phyloP scores from a whole-genome alignment of 306 rosid genomes.

The Urtica urens region DNA sequence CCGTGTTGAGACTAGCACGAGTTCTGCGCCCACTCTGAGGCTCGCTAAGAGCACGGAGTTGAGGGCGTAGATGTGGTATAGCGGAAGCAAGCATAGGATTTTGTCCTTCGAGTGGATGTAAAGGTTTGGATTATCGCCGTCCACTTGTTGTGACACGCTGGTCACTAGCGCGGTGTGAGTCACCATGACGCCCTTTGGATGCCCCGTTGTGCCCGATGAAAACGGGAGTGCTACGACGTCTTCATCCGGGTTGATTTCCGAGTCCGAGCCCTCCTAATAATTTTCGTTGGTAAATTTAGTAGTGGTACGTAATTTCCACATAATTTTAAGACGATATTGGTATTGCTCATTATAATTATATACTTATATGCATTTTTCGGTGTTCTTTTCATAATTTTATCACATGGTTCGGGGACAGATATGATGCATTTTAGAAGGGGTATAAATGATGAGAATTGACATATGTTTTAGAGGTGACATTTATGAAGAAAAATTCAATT shows the following conservation, averaged over 20 bases:
- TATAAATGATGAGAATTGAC: no score
- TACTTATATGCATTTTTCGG: no score
- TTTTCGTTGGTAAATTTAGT: not conserved
- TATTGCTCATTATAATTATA: no score
- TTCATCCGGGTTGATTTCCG: conserved; percentile 39
- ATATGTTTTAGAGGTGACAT: no score
- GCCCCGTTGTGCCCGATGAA: conserved; percentile 70
- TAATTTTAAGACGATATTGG: no score
- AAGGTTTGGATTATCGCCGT: conserved; percentile 61
- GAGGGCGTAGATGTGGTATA: conserved; percentile 72
- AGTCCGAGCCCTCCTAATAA: not conserved
- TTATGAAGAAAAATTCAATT: no score
- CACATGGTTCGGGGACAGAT: no score
- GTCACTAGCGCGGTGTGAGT: conserved; percentile 56
- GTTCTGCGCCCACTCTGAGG: conserved; percentile 53
- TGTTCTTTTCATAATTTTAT: no score
- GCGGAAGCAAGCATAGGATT: conserved; percentile 60
- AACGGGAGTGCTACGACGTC: conserved; percentile 76
- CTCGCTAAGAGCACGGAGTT: conserved; percentile 56
- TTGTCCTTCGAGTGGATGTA: conserved; percentile 45
- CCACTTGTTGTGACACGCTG: conserved; percentile 60
- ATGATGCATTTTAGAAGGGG: no score
- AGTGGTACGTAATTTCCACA: not conserved
- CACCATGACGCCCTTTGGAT: conserved; percentile 66
- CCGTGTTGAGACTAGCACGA: conserved; percentile 47